These are phyloP conservation scores for Cynanchum wilfordii DNA, from an alignment of 257 asterid genomes.

Conservation along the genomic window DNA sequence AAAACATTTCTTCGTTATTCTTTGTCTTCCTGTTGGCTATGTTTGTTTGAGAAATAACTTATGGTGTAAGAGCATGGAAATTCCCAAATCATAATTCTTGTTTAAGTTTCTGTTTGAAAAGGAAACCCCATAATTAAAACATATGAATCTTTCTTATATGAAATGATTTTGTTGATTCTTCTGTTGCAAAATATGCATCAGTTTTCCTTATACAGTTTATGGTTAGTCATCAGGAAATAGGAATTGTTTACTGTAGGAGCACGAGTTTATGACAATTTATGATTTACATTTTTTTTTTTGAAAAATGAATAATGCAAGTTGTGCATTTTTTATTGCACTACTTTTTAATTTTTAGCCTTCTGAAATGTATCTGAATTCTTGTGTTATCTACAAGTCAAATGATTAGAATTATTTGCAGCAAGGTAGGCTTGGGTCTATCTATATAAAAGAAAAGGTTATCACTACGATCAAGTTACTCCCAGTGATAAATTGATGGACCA, in stretches of 20 bases:
- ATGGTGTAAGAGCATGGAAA: not conserved
- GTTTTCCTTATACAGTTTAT: not conserved
- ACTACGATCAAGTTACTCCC: not conserved
- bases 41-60: not conserved
- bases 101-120: not conserved
- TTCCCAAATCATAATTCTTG: not conserved
- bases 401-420: not conserved
- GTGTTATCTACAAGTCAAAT: not conserved
- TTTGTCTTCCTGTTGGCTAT: not conserved
- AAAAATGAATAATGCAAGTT: not conserved
- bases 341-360: too few species aligned
- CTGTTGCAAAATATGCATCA: not conserved
- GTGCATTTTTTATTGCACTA: not conserved
- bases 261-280: not conserved
- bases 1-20: slow-evolving; percentile 15
- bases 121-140: not conserved
- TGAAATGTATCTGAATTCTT: not conserved
- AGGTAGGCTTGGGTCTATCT: not conserved
- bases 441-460: not conserved
- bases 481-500: not conserved
- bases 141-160: not conserved
- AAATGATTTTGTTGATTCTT: not conserved
- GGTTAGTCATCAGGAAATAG: not conserved
- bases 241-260: not conserved
- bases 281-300: not conserved